phyloP scores from a whole-genome alignment of 2,329 filamentous ascomycete genomes.

The Claviceps maximensis region DNA sequence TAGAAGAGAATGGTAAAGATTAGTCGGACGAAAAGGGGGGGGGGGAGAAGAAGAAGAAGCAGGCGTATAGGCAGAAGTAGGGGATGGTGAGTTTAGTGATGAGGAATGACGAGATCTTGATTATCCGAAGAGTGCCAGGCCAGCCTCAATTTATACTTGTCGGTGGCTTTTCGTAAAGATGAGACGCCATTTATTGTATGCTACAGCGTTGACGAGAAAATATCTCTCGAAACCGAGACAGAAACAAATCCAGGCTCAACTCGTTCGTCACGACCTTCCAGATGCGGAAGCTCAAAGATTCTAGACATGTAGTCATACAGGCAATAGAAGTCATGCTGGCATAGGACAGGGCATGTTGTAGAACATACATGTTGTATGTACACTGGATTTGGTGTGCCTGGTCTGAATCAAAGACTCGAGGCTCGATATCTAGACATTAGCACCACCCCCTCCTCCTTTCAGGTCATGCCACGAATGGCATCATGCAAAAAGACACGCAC shows the following conservation, averaged over 20 bases:
- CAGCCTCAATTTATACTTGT: constrained; percentile 6
- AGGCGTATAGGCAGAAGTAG: background rate
- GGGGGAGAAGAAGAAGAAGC: background rate
- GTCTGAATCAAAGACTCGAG: background rate
- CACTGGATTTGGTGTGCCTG: background rate
- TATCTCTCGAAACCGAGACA: too few relatives aligned
- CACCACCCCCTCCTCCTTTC: background rate
- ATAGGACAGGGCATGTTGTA: background rate
- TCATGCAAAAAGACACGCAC: background rate
- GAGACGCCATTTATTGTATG: background rate
- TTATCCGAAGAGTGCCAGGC: background rate
- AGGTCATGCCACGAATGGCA: background rate
- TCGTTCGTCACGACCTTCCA: constrained; percentile 7
- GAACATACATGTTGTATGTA: background rate
- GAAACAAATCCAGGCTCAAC: too few relatives aligned
- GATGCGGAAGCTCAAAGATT: constrained; percentile 7
- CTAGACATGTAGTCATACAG: background rate
- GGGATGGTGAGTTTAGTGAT: background rate
- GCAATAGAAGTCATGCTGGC: background rate
- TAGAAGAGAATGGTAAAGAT: background rate
- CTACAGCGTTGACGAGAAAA: background rate
- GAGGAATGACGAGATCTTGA: background rate
- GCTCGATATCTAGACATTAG: background rate
- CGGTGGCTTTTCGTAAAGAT: background rate
- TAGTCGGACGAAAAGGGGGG: background rate